These are phyloP conservation scores for Funneliformis caledonium DNA, from an alignment of 371 early-diverging fungal species.

Conservation along the genomic window DNA sequence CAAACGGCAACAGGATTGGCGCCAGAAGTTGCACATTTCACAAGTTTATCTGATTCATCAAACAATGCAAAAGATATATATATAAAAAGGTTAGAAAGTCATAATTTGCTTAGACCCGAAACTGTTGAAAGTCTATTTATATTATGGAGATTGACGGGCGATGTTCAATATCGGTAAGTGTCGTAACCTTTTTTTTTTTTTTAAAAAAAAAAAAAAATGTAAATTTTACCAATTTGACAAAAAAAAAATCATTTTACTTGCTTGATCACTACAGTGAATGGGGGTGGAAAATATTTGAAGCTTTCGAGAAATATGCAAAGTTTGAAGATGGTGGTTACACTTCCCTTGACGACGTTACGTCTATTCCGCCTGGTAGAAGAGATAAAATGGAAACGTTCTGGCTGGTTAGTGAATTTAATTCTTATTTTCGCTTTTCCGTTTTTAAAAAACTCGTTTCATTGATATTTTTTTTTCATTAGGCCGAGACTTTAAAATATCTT, in stretches of 20 bases:
- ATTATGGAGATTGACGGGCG: slow-evolving; percentile 83
- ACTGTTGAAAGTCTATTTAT: slow-evolving; percentile 88
- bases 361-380: slow-evolving; percentile 52
- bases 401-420: slow-evolving; percentile 49
- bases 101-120: slow-evolving; percentile 85
- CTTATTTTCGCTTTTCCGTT: not conserved
- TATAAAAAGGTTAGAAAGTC: slow-evolving; percentile 64
- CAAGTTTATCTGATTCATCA: slow-evolving; percentile 40
- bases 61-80: slow-evolving; percentile 58
- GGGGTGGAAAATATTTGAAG: slow-evolving; percentile 89
- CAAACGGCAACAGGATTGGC: slow-evolving; percentile 80
- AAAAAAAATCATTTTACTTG: not conserved
- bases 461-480: slow-evolving; percentile 48
- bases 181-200: not conserved
- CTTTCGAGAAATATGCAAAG: slow-evolving; percentile 79
- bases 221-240: not conserved
- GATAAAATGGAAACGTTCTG: slow-evolving; percentile 85
- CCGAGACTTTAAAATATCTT: slow-evolving; percentile 95
- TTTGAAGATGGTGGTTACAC: slow-evolving; percentile 78
- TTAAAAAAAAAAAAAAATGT: not conserved
- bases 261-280: slow-evolving; percentile 69
- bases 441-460: not conserved
- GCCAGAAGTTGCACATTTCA: slow-evolving; percentile 75
- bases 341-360: slow-evolving; percentile 73
- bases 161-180: slow-evolving; percentile 69